Evolutionary conservation across 768 basidiomycete genomes (phyloP), one percentile per base, ranked within the genome.

Genomic region (Suillus tomentosus): DNA sequence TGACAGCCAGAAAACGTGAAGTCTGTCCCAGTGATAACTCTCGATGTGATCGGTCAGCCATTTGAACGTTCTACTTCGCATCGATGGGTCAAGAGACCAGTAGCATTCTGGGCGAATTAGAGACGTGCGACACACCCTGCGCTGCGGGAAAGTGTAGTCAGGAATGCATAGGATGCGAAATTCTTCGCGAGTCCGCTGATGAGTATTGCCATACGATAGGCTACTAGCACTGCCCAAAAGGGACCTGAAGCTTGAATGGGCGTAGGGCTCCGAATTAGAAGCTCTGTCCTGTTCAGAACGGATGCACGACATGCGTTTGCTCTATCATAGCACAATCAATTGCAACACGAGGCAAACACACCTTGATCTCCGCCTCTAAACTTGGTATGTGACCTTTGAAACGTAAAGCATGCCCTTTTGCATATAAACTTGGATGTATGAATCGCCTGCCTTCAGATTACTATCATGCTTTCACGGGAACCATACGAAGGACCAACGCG

Each of bases 91-190:
- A 54, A 34, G 10, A 31, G 17, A 54, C 34, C 11, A 11, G 3
- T 8, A 55, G 39, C 24, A 55, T 22, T 24, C 5, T 36, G 63
- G 27, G 6, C 36, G 4, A 37, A 7, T 9, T 39, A 39, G 24
- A 22, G 8, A 72, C 81, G 62, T 56, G 83, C 85, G 2, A 84
- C 84, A 84, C 84, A 66, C 83, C 84, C 1, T 84, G 82, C 82
- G 61, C 80, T 74, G 42, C 31, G 31, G 31, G 31, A 31, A 31
- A 66, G 60, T 11, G 65, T 66, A 22, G 61, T 65, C 17, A 7
- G 54, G 5, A n/a, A 34, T 55, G 34, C 19, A n/a, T n/a, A 55
- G n/a, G 22, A 37, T 13, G n/a, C 11, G 11, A 54, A 36, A 36
- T 19, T 34, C 19, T 55, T 36, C 31, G n/a, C 17, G 11, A 36